Conservation (phyloP, 2,329 filamentous ascomycete genomes). For the Talaromyces rugulosus region DNA sequence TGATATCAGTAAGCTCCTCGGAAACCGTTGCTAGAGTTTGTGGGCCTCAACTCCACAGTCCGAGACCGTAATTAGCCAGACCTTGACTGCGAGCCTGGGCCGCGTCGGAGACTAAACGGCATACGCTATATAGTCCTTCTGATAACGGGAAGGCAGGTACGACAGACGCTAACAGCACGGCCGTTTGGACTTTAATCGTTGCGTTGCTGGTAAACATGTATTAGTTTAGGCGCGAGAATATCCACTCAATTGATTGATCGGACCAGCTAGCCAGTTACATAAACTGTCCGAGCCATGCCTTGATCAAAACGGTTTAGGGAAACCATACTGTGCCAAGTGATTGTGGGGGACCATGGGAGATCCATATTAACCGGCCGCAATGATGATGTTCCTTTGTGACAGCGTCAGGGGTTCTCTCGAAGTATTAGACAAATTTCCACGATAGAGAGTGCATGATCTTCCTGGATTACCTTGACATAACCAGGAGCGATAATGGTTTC, state of each 20-base stretch:
- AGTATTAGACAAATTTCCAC: neutral
- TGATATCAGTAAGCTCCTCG: neutral
- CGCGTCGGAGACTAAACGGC: neutral
- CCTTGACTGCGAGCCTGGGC: neutral
- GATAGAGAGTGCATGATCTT: neutral
- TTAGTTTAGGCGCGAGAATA: neutral
- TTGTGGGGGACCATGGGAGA: neutral
- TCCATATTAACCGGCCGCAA: neutral
- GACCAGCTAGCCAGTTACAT: neutral
- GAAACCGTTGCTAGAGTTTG: neutral
- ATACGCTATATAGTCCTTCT: neutral
- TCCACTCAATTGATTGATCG: neutral
- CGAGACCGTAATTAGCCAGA: too few relatives aligned
- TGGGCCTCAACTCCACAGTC: too few relatives aligned
- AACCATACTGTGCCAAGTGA: neutral
- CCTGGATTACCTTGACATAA: neutral
- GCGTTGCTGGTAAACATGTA: neutral
- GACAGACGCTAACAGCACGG: neutral
- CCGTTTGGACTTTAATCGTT: neutral
- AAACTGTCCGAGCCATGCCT: neutral
- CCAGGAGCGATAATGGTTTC: slow-evolving; percentile 7
- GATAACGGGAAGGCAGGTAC: neutral
- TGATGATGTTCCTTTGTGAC: neutral
- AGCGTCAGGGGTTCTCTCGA: neutral
- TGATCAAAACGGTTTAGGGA: neutral